Evolutionary conservation across 192 early-diverging fungal species (phyloP).

Genomic region (Linnemannia schmuckeri): DNA sequence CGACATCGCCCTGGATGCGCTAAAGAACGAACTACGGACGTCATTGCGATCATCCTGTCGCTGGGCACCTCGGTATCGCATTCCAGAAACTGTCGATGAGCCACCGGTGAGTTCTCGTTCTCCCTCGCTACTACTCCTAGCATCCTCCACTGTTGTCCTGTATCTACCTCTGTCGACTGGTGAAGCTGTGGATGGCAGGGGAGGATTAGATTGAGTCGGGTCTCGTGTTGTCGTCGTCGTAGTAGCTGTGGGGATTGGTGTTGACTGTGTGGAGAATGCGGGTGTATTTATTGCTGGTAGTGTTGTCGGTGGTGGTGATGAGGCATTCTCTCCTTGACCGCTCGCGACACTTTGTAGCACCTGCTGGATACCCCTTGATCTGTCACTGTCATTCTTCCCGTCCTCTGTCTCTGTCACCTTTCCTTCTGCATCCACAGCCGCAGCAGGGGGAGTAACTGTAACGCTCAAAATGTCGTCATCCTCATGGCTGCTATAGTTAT

Average conservation of each 20-base stretch:
- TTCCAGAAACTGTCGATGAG: not conserved
- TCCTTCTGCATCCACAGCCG: not conserved
- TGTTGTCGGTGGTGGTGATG: not conserved
- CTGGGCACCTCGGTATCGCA: conserved; percentile 14
- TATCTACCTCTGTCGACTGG: conserved; percentile 4
- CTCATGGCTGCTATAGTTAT: not conserved
- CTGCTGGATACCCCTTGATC: not conserved
- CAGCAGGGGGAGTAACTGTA: not conserved
- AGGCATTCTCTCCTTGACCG: not conserved
- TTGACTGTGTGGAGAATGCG: not conserved
- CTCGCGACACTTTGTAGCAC: not conserved
- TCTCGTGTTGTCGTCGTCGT: not conserved
- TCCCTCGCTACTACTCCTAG: conserved; percentile 17
- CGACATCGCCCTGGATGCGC: not conserved
- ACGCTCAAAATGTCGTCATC: not conserved
- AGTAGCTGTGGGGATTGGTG: not conserved
- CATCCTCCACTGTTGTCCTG: conserved; percentile 48
- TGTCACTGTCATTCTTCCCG: not conserved
- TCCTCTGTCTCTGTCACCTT: not conserved
- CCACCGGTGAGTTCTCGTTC: not conserved
- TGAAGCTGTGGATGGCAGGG: not conserved
- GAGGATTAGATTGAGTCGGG: not conserved
- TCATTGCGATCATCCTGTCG: conserved; percentile 5
- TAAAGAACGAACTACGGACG: conserved; percentile 12
- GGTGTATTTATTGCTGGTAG: not conserved